Evolutionary conservation across 1,139 yeast genomes (phyloP), one percentile per base, ranked within the genome.

Genomic region (Torulaspora globosa): DNA sequence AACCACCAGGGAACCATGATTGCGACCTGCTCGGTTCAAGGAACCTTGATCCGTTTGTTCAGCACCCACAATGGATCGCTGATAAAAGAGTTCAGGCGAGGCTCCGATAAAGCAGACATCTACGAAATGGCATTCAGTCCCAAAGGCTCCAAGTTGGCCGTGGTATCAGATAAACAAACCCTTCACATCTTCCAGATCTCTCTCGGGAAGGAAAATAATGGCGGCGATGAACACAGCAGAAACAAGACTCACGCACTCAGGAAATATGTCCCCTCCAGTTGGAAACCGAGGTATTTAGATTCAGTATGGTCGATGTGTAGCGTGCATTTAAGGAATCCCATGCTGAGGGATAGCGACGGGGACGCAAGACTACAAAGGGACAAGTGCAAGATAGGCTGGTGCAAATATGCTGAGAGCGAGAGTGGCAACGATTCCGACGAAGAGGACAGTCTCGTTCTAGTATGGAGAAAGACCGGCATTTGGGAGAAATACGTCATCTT

Each of bases 271-370:
- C 89, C 92, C 2, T 67, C 84, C 8, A 75, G 86, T 18, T 50
- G 66, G 55, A 70, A 78, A 43, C 88, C 92, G 23, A 73, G 76
- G 42, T 90, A 90, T 64, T 85, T 90, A 67, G 79, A 84, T 47
- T 83, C 95, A 1, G 83, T 85, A 11, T 90, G 97, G 97, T 83
- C 95, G 38, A 86, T 84, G 68, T 88, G 89, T 41, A 82, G 90
- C 0, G 73, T 80, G n/a, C 84, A 84, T 55, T 78, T 89, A 30
- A 75, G 74, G 49, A 55, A 61, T 26, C 67, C 63, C 2, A 37
- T 51, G 33, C 31, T 50, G 35, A 50, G 51, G 35, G 53, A 56
- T 35, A 60, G 54, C 14, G 54, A 53, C 4, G 41, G 47, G 30
- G 56, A 55, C 26, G 35, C 44, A 9, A 56, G 52, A 23, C 54